phyloP scores from a whole-genome alignment of 129 eudicot species.

The Escallonia herrerae region DNA sequence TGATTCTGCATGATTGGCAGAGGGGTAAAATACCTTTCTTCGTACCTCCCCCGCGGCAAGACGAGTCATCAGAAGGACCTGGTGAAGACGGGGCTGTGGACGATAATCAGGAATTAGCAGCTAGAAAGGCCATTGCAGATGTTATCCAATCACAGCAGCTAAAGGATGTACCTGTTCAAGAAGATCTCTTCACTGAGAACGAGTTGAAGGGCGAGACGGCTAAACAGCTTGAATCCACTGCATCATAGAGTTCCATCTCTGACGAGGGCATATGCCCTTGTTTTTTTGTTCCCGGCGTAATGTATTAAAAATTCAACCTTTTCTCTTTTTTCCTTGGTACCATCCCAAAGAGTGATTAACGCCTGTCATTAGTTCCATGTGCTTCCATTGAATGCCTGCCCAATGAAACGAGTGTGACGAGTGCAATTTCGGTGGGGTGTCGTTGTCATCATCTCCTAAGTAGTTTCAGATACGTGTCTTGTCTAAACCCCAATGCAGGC shows the following conservation, averaged over 20 bases:
- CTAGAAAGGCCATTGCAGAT: slow-evolving; percentile 54
- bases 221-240: slow-evolving; percentile 12
- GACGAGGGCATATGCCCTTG: not conserved
- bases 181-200: slow-evolving; percentile 52
- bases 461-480: too few species aligned
- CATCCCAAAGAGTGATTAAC: too few species aligned
- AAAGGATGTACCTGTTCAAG: slow-evolving; percentile 68
- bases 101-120: slow-evolving; percentile 45
- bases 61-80: slow-evolving; percentile 18
- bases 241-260: not conserved
- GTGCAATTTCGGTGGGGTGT: too few species aligned
- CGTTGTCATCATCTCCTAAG: too few species aligned
- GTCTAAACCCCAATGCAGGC: too few species aligned
- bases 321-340: too few species aligned
- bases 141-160: slow-evolving; percentile 61
- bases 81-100: slow-evolving; percentile 29
- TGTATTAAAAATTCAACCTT: too few species aligned
- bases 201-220: slow-evolving; percentile 54
- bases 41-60: slow-evolving; percentile 85
- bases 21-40: slow-evolving; percentile 96
- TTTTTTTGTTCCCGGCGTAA: too few species aligned
- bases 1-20: slow-evolving; percentile 98
- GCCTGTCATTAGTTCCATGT: too few species aligned
- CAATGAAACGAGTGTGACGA: too few species aligned
- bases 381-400: too few species aligned